Evolutionary conservation across 306 rosid species (phyloP).

Genomic region (Mucuna pruriens): DNA sequence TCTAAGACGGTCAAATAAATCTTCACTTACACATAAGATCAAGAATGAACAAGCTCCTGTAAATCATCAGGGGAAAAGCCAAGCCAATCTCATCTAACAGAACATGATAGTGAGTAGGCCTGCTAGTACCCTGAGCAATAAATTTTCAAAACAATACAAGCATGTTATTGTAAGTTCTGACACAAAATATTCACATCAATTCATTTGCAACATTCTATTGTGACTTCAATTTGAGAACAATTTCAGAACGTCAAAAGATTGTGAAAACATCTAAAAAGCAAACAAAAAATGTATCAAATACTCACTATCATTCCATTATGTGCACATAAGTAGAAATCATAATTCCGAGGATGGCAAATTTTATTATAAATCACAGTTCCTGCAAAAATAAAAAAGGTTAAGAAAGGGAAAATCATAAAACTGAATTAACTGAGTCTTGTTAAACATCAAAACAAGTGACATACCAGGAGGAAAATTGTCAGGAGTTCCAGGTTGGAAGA

Average conservation of each 20-base stretch:
- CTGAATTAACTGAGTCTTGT: neutral
- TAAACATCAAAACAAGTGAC: too few species aligned
- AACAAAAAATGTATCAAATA: too few species aligned
- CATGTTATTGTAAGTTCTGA: neutral
- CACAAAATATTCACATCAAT: neutral
- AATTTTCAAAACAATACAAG: neutral
- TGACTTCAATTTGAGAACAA: neutral
- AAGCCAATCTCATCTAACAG: slow-evolving; percentile 79
- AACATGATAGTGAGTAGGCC: slow-evolving; percentile 93
- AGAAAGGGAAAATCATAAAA: neutral
- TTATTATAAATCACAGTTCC: slow-evolving; percentile 90
- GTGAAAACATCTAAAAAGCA: neutral
- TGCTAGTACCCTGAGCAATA: slow-evolving; percentile 73
- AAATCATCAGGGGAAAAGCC: slow-evolving; percentile 89
- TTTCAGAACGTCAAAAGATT: neutral
- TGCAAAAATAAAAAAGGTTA: slow-evolving; percentile 25
- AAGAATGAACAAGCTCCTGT: slow-evolving; percentile 88
- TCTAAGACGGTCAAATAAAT: neutral
- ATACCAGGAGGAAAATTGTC: slow-evolving; percentile 93
- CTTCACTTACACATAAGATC: slow-evolving; percentile 88
- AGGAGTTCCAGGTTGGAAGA: slow-evolving; percentile 73
- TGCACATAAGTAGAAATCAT: slow-evolving; percentile 91
- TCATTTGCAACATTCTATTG: neutral
- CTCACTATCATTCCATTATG: slow-evolving; percentile 99
- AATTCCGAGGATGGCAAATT: slow-evolving; percentile 86